phyloP scores from a whole-genome alignment of 441 rosid genomes.

The Bocquillonia castaneifolia region DNA sequence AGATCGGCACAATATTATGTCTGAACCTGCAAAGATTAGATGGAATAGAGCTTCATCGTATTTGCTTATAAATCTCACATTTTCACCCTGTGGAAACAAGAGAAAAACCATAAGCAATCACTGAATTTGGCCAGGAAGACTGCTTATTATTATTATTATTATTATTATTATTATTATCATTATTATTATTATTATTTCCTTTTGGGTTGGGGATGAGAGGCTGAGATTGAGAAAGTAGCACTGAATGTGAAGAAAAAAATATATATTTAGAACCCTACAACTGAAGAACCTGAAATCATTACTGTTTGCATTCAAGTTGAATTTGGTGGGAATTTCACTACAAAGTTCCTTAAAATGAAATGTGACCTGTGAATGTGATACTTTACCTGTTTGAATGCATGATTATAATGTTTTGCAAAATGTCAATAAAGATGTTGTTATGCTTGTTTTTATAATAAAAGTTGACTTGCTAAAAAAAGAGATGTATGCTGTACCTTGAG shows the following conservation, averaged over 20 bases:
- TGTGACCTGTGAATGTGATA: neutral
- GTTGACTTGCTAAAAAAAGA: neutral
- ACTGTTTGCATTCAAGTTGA: neutral
- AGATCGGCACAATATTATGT: conserved; percentile 53
- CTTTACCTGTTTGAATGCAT: neutral
- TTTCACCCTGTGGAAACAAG: conserved; percentile 40
- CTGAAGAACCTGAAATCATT: neutral
- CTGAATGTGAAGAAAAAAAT: neutral
- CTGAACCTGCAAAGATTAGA: conserved; percentile 57
- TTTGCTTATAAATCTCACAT: conserved; percentile 36
- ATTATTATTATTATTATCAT: too few species aligned
- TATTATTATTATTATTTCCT: too few species aligned
- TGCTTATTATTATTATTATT: neutral
- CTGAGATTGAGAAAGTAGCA: neutral
- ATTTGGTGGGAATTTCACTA: neutral
- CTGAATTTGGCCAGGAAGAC: neutral
- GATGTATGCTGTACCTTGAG: conserved; percentile 34
- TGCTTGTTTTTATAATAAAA: neutral
- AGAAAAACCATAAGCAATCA: conserved; percentile 12
- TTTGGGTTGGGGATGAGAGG: neutral
- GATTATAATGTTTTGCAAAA: neutral
- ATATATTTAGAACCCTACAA: neutral
- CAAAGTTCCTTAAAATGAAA: neutral
- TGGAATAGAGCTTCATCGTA: conserved; percentile 46
- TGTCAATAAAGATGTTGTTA: neutral